Evolutionary conservation across 371 early-diverging fungal genomes (phyloP).

Genomic region (Vairimorpha necatrix): DNA sequence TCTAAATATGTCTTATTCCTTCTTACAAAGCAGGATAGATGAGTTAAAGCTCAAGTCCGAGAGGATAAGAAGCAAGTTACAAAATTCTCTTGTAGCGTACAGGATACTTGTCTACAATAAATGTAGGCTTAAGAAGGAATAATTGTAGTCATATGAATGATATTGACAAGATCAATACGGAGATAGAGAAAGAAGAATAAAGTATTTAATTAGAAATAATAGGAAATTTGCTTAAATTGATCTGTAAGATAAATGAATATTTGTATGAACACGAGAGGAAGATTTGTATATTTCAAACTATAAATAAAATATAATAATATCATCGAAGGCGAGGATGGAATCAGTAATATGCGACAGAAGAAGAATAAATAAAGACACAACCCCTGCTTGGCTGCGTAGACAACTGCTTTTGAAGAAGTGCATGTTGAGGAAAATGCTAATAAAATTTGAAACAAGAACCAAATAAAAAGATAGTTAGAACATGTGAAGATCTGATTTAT

Average conservation of each 20-base stretch:
- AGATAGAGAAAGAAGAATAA: not conserved
- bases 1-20: conserved; percentile 29
- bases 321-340: too few relatives aligned
- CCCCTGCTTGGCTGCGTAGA: too few relatives aligned
- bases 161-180: conserved; percentile 22
- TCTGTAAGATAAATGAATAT: conserved; percentile 13
- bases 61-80: conserved; percentile 21
- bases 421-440: too few relatives aligned
- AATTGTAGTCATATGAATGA: conserved; percentile 22
- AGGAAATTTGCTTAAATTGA: conserved; percentile 7
- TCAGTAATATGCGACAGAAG: too few relatives aligned
- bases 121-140: conserved; percentile 10
- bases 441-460: too few relatives aligned
- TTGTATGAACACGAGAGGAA: conserved; percentile 36
- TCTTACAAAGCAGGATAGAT: conserved; percentile 35
- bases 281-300: conserved; percentile 18
- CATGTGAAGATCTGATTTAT: too few relatives aligned
- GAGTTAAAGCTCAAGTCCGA: conserved; percentile 23
- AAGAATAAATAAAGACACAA: too few relatives aligned
- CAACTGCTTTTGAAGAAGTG: too few relatives aligned
- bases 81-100: conserved; percentile 10
- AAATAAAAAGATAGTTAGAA: too few relatives aligned
- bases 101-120: conserved; percentile 36
- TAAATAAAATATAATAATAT: conserved; percentile 33
- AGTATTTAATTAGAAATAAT: conserved; percentile 15